phyloP scores from a whole-genome alignment of 805 yeast genomes.

The Candida ficus region DNA sequence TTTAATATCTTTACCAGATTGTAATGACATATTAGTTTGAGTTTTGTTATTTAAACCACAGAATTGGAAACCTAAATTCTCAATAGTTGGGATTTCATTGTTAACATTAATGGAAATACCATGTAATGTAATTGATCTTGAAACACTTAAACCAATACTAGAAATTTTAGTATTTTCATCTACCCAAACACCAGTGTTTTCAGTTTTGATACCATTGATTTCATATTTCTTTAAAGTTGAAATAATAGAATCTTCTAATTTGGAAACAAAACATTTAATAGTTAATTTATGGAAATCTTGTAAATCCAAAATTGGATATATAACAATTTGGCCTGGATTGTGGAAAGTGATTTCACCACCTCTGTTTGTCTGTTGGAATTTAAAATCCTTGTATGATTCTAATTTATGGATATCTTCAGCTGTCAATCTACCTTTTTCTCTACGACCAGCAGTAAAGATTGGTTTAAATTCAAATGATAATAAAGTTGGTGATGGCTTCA shows the following conservation, averaged over 20 bases:
- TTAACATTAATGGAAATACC: slow-evolving; percentile 79
- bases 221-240: slow-evolving; percentile 37
- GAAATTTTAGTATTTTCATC: slow-evolving; percentile 59
- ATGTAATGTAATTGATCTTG: slow-evolving; percentile 80
- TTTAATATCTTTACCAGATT: slow-evolving; percentile 18
- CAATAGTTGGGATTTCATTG: slow-evolving; percentile 70
- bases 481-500: slow-evolving; percentile 61
- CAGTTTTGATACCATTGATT: slow-evolving; percentile 44
- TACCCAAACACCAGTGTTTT: slow-evolving; percentile 89
- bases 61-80: slow-evolving; percentile 58
- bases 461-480: slow-evolving; percentile 82
- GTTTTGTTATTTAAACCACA: slow-evolving; percentile 71
- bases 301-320: slow-evolving; percentile 75
- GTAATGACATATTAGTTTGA: slow-evolving; percentile 48
- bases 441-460: slow-evolving; percentile 88
- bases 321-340: slow-evolving; percentile 91
- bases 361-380: slow-evolving; percentile 71
- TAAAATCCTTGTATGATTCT: slow-evolving; percentile 40
- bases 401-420: slow-evolving; percentile 19
- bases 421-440: slow-evolving; percentile 55
- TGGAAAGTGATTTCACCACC: slow-evolving; percentile 98
- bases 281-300: slow-evolving; percentile 50
- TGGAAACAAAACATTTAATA: slow-evolving; percentile 60
- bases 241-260: slow-evolving; percentile 55
- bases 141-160: slow-evolving; percentile 84